phyloP scores from a whole-genome alignment of 257 asterid species.

The Forsythia suspensa region DNA sequence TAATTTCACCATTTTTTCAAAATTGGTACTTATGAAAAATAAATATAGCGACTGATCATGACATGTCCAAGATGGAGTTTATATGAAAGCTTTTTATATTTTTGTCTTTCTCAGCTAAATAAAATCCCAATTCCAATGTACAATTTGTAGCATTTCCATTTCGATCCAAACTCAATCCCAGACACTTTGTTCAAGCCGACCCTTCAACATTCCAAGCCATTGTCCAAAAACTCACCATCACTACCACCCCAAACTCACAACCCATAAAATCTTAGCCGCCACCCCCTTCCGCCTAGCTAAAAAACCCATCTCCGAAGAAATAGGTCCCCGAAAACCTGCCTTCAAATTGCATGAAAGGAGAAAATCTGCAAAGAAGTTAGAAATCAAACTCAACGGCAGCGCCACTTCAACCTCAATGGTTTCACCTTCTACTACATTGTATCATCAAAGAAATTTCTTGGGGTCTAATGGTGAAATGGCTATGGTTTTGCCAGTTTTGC shows the following conservation, averaged over 20 bases:
- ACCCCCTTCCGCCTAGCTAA: slow-evolving; percentile 17
- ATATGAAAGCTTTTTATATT: too few species aligned
- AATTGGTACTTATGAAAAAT: too few species aligned
- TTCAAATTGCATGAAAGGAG: slow-evolving; percentile 78
- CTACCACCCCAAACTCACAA: slow-evolving; percentile 12
- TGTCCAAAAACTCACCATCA: slow-evolving; percentile 76
- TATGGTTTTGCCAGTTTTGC: slow-evolving; percentile 73
- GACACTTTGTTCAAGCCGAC: slow-evolving; percentile 80
- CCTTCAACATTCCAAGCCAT: slow-evolving; percentile 76
- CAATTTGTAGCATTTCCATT: not conserved
- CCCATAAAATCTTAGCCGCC: slow-evolving; percentile 11
- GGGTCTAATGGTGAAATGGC: slow-evolving; percentile 26
- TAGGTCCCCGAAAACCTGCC: slow-evolving; percentile 46
- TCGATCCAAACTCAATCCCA: slow-evolving; percentile 39
- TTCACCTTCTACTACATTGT: slow-evolving; percentile 22
- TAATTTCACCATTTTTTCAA: too few species aligned
- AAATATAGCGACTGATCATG: too few species aligned
- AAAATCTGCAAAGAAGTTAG: slow-evolving; percentile 49
- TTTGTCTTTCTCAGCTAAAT: too few species aligned
- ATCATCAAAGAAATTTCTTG: slow-evolving; percentile 19
- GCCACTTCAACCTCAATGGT: not conserved
- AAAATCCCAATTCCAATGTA: not conserved
- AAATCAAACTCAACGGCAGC: slow-evolving; percentile 49
- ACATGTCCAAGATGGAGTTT: too few species aligned
- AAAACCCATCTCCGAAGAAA: slow-evolving; percentile 28